Evolutionary conservation across 2,329 filamentous ascomycete species (phyloP), one percentile per base, ranked within the genome.

Genomic region (Tolypocladium guangdongense): DNA sequence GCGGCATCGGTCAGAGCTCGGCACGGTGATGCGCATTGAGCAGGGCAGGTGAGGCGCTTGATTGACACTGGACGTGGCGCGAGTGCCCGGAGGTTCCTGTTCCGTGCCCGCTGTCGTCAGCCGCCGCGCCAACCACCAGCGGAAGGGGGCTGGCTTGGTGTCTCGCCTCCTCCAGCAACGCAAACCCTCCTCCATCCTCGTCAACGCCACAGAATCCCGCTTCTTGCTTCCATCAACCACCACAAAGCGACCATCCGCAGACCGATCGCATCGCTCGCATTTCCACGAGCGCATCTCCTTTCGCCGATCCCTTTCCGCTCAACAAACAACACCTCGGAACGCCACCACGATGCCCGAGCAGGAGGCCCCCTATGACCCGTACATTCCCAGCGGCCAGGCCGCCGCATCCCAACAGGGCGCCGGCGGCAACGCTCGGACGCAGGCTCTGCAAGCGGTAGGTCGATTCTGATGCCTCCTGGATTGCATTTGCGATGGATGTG

Each of bases 381-480:
- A 93, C 75, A 91, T 92, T 71, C 89, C 89, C 67, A 82, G 81
- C 68, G 83, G 83, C 71, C 77, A 78, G 71, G 70, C 73, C 57
- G 70, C 73, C 57, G 70, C 61, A 52, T 64, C 63, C 55, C 69
- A 71, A 55, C 63, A 73, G 68, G 72, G 64, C 57, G 66, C 61
- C 65, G 72, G 66, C 60, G 77, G 71, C 60, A 80, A 72, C 68
- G 70, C 71, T 56, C 71, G 80, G 68, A 77, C 80, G 52, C 74
- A 78, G 60, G 87, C 86, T 59, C 80, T 95, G 62, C 89, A 95
- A 81, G 86, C 86, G 74, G 90, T 96, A 86, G 78, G 88, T 68
- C 43, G 54, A 51, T 59, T 55, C 8, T 32, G 43, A 32, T 24
- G 18, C 14, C 43, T n/a, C 14, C 16, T 33, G 8, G 3, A 12